Conservation (phyloP, 129 eudicot genomes). For the Flaveria robusta region DNA sequence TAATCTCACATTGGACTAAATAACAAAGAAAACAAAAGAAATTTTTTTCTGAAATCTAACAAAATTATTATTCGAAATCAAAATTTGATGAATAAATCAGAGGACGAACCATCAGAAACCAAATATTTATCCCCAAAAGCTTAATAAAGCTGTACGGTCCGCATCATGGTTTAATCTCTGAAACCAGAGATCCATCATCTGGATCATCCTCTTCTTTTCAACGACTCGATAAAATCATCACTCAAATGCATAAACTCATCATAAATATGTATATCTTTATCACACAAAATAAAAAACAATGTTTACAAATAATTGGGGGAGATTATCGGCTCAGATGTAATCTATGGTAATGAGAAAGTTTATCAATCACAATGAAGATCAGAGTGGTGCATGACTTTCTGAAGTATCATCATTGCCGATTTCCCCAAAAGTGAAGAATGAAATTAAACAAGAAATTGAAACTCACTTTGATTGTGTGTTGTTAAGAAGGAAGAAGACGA, state of each 20-base stretch:
- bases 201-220: neutral
- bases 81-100: neutral
- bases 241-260: neutral
- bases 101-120: slow-evolving; percentile 26
- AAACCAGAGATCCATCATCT: slow-evolving; percentile 26
- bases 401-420: slow-evolving; percentile 2
- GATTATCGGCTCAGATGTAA: slow-evolving; percentile 9
- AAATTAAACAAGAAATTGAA: neutral
- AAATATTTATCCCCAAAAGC: slow-evolving; percentile 31
- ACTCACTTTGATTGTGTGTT: neutral
- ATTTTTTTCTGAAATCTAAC: no score
- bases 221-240: neutral
- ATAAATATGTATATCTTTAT: no score
- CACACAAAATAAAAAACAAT: neutral
- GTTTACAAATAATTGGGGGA: neutral
- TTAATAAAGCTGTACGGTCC: slow-evolving; percentile 28
- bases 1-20: no score
- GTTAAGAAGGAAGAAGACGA: neutral
- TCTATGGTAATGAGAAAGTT: slow-evolving; percentile 29
- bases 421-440: neutral
- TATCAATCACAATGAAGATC: slow-evolving; percentile 19
- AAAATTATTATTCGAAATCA: no score
- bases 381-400: slow-evolving; percentile 40
- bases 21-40: no score
- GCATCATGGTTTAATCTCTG: slow-evolving; percentile 33